Evolutionary conservation across 192 early-diverging fungal genomes (phyloP).

Genomic region (Neocallimastix lanati): DNA sequence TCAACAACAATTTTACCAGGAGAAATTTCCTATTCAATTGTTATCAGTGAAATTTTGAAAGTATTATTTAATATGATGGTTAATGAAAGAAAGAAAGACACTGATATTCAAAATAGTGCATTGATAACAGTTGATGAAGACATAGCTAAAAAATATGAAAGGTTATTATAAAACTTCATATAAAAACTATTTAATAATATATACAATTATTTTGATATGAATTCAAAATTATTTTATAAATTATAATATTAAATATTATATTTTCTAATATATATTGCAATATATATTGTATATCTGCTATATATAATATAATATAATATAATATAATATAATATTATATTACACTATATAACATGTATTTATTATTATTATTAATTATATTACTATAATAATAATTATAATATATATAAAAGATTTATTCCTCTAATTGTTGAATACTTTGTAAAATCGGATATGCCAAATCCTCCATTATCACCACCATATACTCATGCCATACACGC

Average conservation of each 20-base stretch:
- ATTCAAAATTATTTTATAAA: no score
- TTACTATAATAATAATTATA: no score
- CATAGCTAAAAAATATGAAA: background rate
- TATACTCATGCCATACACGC: conserved; percentile 62
- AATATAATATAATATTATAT: no score
- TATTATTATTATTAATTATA: no score
- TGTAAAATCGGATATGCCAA: conserved; percentile 6
- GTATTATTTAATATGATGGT: conserved; percentile 20
- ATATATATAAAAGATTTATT: conserved; percentile 10
- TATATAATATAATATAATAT: no score
- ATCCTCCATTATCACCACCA: conserved; percentile 41
- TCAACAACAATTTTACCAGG: background rate
- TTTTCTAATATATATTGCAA: no score
- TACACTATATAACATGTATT: no score
- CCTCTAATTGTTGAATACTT: conserved; percentile 8
- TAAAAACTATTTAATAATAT: no score
- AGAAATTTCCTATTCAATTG: conserved; percentile 4
- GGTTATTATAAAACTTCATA: no score
- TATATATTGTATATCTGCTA: no score
- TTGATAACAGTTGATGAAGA: background rate
- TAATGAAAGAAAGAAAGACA: background rate
- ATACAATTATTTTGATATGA: no score
- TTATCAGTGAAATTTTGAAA: conserved; percentile 18
- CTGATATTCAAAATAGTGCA: background rate
- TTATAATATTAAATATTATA: no score